These are phyloP conservation scores for Porpolomopsis calyptriformis DNA, from an alignment of 768 basidiomycete species.

Conservation along the genomic window DNA sequence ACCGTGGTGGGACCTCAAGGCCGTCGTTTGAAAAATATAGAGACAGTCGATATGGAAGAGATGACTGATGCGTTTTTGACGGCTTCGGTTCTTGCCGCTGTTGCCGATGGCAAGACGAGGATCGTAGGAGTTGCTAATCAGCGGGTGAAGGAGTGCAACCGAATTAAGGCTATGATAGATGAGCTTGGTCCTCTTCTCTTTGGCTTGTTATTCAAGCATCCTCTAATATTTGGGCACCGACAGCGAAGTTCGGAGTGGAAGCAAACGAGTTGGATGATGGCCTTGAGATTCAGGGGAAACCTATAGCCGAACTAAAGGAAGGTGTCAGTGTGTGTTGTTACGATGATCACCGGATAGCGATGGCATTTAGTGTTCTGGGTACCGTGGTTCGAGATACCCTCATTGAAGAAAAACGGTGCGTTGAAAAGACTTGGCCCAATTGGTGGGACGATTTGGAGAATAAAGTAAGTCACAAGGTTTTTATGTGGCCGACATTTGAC, in stretches of 20 bases:
- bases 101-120: constrained; percentile 59
- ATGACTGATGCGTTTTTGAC: constrained; percentile 99
- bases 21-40: constrained; percentile 72
- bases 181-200: constrained; percentile 56
- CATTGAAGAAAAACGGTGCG: constrained; percentile 93
- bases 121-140: constrained; percentile 97
- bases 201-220: background rate
- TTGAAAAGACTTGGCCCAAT: constrained; percentile 99
- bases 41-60: constrained; percentile 93
- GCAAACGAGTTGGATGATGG: constrained; percentile 91
- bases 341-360: constrained; percentile 97
- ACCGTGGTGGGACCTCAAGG: constrained; percentile 85
- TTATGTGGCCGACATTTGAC: background rate
- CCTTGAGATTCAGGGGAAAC: constrained; percentile 77
- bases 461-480: constrained; percentile 46
- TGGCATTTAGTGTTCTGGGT: constrained; percentile 91
- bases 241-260: constrained; percentile 90
- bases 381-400: constrained; percentile 63
- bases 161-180: constrained; percentile 95
- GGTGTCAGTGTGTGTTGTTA: constrained; percentile 90
- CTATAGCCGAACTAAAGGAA: constrained; percentile 46
- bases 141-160: constrained; percentile 95
- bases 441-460: constrained; percentile 99
- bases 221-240: background rate
- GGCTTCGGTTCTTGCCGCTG: constrained; percentile 84